Base-by-base conservation (phyloP, 768 basidiomycete species). In the Mycena indigotica region DNA sequence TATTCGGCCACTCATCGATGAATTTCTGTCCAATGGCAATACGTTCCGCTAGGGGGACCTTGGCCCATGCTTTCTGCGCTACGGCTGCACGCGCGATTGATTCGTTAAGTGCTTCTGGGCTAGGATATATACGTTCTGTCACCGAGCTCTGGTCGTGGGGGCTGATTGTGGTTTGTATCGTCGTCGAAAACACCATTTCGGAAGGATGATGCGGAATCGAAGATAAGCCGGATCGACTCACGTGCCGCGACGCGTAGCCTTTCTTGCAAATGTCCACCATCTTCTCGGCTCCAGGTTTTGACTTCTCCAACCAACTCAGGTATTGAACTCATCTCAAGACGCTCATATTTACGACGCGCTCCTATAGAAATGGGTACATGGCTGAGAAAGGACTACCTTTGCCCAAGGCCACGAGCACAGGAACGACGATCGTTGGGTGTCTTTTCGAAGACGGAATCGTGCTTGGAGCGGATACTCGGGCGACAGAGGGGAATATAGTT, bases 371-470 rank as follows among this genome's bases (percentile, higher is more conserved):
- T 69, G 79, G 81, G 64, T 92, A 88, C 69, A 72, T 94, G 57
- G 71, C 77, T 12, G 80, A 83, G 48, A 89, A 87, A 65, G 92
- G 92, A 30, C 67, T 91, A 19, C 85, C 82, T 15, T 71, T 88
- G 40, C 92, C 92, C 51, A 92, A 87, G 70, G 92, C 91, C 3
- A 93, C 92, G 15, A 93, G 91, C 74, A 94, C 92, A 0, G 95
- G 95, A 65, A 99, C 96, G 3, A 99, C 96, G 49, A 98, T 99
- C 78, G 97, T 99, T 17, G 97, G 97, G 25, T 93, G 93, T 68
- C 75, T 97, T 54, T 98, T 90, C 74, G 88, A 87, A 64, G 92
- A 93, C 68, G 97, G 97, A 4, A 87, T 99, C 64, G 84, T 96
- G 17, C 83, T 99, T 4, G 97, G 96, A 45, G 97, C 97, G 15